Evolutionary conservation across 1,284 basidiomycete genomes (phyloP).

Genomic region (Papiliotrema nemorosa): DNA sequence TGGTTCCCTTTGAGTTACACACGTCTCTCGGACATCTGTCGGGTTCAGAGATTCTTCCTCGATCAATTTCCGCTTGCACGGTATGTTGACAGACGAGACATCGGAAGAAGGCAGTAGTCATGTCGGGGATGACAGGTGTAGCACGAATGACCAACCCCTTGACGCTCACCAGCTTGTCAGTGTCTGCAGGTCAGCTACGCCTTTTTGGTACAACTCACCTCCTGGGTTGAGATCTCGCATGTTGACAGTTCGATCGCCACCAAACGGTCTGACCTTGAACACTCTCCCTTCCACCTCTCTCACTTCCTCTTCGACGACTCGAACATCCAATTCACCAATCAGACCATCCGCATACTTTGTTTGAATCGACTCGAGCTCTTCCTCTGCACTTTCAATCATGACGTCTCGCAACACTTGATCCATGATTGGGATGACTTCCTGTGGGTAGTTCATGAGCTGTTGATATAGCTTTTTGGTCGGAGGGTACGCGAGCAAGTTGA

Average conservation of each 20-base stretch:
- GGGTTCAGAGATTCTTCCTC: constrained; percentile 93
- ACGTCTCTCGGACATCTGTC: constrained; percentile 86
- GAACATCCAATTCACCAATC: constrained; percentile 58
- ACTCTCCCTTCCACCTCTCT: constrained; percentile 72
- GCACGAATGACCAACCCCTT: constrained; percentile 97
- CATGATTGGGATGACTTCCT: constrained; percentile 95
- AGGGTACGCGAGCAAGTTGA: constrained; percentile 85
- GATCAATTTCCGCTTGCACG: constrained; percentile 89
- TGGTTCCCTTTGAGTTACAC: constrained; percentile 79
- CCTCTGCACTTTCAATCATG: constrained; percentile 74
- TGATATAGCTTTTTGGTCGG: constrained; percentile 74
- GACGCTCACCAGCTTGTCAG: constrained; percentile 91
- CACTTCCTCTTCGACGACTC: constrained; percentile 70
- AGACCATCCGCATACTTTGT: constrained; percentile 24
- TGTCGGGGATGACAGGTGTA: constrained; percentile 96
- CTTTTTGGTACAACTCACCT: constrained; percentile 54
- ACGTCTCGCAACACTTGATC: constrained; percentile 92
- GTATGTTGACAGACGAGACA: constrained; percentile 95
- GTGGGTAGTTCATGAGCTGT: constrained; percentile 85
- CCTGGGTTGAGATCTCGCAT: constrained; percentile 88
- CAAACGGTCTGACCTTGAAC: constrained; percentile 91
- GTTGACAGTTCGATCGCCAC: constrained; percentile 68
- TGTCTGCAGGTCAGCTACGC: constrained; percentile 60
- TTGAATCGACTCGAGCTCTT: constrained; percentile 60
- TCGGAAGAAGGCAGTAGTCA: constrained; percentile 90